Percentiles rank a stretch among this genome's conserved stretches.
phyloP scores from a whole-genome alignment of 257 asterid species.

The Vinca minor region DNA sequence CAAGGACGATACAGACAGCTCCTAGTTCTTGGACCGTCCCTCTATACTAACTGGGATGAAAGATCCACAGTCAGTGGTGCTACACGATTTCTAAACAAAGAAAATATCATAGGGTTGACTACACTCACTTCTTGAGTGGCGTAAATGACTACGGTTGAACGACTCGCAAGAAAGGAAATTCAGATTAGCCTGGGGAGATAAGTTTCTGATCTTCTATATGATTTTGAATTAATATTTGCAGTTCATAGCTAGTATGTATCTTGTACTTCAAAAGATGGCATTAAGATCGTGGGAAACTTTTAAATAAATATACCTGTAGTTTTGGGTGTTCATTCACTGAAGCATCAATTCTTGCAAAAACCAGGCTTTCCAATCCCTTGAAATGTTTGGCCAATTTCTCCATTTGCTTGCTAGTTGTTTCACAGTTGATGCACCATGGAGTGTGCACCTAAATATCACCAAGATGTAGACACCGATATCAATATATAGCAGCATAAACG shows the following conservation, averaged over 20 bases:
- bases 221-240: neutral
- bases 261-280: neutral
- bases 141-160: neutral
- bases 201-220: neutral
- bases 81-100: no score
- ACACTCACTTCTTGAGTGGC: no score
- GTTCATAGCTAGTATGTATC: neutral
- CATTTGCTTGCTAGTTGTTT: constrained; percentile 71
- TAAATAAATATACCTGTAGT: constrained; percentile 34
- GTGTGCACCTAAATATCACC: constrained; percentile 53
- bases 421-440: constrained; percentile 95
- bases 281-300: neutral
- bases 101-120: no score
- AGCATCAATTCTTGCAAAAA: constrained; percentile 82
- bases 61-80: no score
- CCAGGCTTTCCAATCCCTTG: constrained; percentile 64
- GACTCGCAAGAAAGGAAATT: neutral
- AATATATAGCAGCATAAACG: neutral
- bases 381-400: constrained; percentile 97
- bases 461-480: neutral
- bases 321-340: constrained; percentile 78
- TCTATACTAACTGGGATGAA: no score
- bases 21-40: no score
- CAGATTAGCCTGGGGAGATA: neutral
- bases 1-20: no score